Evolutionary conservation across 1,139 yeast species (phyloP), one percentile per base, ranked within the genome.

Genomic region (Keqinozyma sinolaborantium): DNA sequence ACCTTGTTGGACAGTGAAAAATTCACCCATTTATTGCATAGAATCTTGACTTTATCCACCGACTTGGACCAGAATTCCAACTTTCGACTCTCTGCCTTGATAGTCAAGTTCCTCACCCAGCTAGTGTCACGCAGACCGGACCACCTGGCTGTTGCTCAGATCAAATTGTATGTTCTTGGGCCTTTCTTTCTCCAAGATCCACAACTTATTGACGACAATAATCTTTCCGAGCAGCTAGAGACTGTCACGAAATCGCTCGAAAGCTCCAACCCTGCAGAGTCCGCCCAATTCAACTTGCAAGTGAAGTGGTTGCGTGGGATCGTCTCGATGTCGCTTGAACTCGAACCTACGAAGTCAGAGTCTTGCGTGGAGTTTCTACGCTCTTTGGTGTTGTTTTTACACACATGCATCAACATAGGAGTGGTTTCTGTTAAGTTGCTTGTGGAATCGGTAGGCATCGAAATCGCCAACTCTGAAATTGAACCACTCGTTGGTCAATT

Each of bases 1-100:
- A 27, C 11, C 10, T 26, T 40, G 14, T 23, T 32, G n/a, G 20
- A 15, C 7, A 36, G 28, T 18, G 16, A 4, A 18, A 33, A 31
- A 23, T 28, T 36, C 12, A 19, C 23, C 2, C 16, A 21, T 31
- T 35, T 34, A 28, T 25, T 44, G 6, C 30, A 23, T 26, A 27
- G 42, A 26, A 36, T 40, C 21, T 34, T 44, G 26, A 23, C 21
- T 10, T 35, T 31, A 14, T 33, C 35, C 33, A 48, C 20, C 29
- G 44, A 39, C 26, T 20, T 44, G 9, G 30, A 33, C 14, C n/a
- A 16, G n/a, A 36, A 31, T 13, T 24, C 31, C 15, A 34, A 35
- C 19, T 41, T 34, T 27, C 28, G 42, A 21, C 12, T 36, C 11
- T 39, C 40, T 19, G 23, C 44, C 15, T 20, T 34, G 25, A 27